Percentiles rank a stretch among this genome's conserved stretches.
Evolutionary conservation across 768 basidiomycete genomes (phyloP).

Genomic region (Panus rudis): DNA sequence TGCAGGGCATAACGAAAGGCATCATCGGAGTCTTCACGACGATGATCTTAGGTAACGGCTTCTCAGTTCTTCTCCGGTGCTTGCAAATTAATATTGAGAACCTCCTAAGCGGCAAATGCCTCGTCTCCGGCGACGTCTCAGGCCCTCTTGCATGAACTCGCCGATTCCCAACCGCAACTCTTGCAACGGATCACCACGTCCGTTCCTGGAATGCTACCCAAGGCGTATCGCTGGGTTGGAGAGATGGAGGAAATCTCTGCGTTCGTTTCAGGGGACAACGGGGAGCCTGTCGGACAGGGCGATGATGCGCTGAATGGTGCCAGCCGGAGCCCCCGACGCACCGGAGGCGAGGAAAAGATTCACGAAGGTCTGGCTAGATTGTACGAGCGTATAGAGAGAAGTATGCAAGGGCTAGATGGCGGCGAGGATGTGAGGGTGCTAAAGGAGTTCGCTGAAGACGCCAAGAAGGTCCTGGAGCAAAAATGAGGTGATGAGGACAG

Average conservation of each 20-base stretch:
- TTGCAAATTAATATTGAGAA: not conserved
- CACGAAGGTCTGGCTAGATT: conserved; percentile 41
- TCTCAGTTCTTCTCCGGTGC: not conserved
- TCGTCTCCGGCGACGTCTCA: conserved; percentile 57
- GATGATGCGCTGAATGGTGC: too few species aligned
- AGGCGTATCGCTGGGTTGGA: conserved; percentile 54
- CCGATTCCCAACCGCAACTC: conserved; percentile 37
- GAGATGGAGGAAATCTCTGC: conserved; percentile 60
- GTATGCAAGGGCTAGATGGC: conserved; percentile 10
- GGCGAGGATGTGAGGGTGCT: conserved; percentile 33
- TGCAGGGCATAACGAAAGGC: conserved; percentile 51
- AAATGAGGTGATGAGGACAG: too few species aligned
- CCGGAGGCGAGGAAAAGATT: conserved; percentile 31
- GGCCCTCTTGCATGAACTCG: conserved; percentile 45
- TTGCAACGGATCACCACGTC: conserved; percentile 32
- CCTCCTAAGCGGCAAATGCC: conserved; percentile 45
- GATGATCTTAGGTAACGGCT: conserved; percentile 43
- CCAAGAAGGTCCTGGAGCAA: conserved; percentile 22
- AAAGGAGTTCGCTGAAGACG: conserved; percentile 39
- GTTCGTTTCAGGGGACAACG: conserved; percentile 31
- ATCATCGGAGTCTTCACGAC: conserved; percentile 44
- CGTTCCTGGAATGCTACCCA: conserved; percentile 49
- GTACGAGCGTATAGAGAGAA: conserved; percentile 35
- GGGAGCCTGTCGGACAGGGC: conserved; percentile 17
- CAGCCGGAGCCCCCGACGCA: too few species aligned